Conservation (phyloP, 2,329 filamentous ascomycete genomes). For the Cryphonectria naterciae region DNA sequence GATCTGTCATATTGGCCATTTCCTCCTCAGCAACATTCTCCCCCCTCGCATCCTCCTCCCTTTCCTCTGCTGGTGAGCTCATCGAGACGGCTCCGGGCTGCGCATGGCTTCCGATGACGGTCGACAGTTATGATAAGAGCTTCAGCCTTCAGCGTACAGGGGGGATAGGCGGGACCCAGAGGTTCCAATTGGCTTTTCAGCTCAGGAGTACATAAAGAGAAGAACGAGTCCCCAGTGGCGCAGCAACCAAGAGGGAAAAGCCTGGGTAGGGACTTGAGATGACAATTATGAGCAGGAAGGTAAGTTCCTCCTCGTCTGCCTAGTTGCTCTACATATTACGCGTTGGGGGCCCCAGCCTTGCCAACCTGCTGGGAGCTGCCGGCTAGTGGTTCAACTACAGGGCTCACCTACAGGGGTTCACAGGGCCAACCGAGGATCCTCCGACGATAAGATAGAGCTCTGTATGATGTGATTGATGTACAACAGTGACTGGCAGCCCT, state of each 20-base stretch:
- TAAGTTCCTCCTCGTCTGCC: background rate
- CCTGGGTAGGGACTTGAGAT: background rate
- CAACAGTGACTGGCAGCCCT: background rate
- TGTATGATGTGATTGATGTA: too few species aligned
- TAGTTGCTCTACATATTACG: background rate
- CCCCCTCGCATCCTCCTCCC: conserved; percentile 60
- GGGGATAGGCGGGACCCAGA: background rate
- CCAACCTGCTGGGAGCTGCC: conserved; percentile 25
- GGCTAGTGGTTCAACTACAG: conserved; percentile 23
- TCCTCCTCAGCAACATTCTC: conserved; percentile 54
- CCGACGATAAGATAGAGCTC: conserved; percentile 16
- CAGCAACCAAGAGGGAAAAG: background rate
- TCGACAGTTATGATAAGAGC: conserved; percentile 31
- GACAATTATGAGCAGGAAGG: background rate
- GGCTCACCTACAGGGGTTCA: background rate
- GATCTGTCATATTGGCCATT: conserved; percentile 56
- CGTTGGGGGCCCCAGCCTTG: background rate
- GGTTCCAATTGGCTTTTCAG: background rate
- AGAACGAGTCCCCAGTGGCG: background rate
- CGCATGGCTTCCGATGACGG: conserved; percentile 34
- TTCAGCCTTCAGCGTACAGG: background rate
- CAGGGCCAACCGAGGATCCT: conserved; percentile 6
- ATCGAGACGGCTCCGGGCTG: conserved; percentile 55
- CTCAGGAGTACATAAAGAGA: background rate
- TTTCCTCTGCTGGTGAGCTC: conserved; percentile 70